phyloP scores from a whole-genome alignment of 2,329 filamentous ascomycete species.

The Aspergillus arachidicola region DNA sequence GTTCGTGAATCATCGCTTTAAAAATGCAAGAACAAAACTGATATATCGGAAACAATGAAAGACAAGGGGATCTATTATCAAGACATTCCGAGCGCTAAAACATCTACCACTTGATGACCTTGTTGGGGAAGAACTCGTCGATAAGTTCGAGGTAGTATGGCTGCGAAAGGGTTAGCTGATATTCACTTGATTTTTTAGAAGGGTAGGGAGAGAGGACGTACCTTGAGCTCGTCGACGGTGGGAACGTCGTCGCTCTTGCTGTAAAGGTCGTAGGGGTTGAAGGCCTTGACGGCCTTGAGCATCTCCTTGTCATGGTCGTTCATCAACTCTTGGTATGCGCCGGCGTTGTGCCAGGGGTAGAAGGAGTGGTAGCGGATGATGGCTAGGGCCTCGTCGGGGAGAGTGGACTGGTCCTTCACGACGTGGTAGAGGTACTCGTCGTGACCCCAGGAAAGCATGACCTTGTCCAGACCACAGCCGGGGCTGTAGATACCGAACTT shows the following conservation, averaged over 20 bases:
- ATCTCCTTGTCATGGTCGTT: conserved; percentile 77
- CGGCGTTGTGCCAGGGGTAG: conserved; percentile 86
- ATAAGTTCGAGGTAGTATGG: conserved; percentile 75
- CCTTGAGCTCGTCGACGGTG: conserved; percentile 74
- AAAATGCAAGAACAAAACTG: conserved; percentile 8
- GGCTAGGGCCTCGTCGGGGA: conserved; percentile 80
- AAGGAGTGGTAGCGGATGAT: conserved; percentile 95
- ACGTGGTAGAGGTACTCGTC: conserved; percentile 69
- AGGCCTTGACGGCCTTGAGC: conserved; percentile 78
- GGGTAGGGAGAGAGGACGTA: conserved; percentile 31
- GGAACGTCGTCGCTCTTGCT: conserved; percentile 86
- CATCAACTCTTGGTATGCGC: conserved; percentile 82
- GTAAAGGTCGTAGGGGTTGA: conserved; percentile 91
- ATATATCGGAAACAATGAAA: neutral
- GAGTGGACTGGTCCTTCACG: conserved; percentile 75
- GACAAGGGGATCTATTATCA: neutral
- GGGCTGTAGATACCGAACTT: conserved; percentile 77
- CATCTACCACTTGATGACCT: conserved; percentile 68
- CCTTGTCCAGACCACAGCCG: conserved; percentile 79
- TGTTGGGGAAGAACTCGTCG: conserved; percentile 71
- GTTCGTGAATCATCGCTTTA: conserved; percentile 13
- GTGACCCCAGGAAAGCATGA: conserved; percentile 84
- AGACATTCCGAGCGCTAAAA: neutral
- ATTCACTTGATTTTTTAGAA: neutral
- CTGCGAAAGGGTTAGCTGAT: conserved; percentile 37